A percentile compares a stretch with the other conserved stretches of the same genome.
phyloP scores from a whole-genome alignment of 1,139 yeast species.

The Sugiyamaella novakii region DNA sequence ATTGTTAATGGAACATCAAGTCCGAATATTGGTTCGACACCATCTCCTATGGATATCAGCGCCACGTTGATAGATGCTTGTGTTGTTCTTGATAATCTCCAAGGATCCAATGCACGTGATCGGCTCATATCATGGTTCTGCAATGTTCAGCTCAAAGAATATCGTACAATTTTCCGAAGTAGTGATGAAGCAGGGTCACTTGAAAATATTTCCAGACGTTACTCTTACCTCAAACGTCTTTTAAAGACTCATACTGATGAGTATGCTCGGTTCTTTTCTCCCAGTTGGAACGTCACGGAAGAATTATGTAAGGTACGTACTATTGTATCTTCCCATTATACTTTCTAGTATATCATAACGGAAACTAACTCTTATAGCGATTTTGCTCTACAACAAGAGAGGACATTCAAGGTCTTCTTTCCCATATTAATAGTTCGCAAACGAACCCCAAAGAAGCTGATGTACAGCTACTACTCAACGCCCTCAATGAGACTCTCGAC shows the following conservation, averaged over 20 bases:
- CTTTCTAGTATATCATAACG: too few species aligned
- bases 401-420: constrained; percentile 58
- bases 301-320: constrained; percentile 51
- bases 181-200: constrained; percentile 92
- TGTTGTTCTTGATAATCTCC: constrained; percentile 67
- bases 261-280: constrained; percentile 61
- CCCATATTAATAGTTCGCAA: constrained; percentile 31
- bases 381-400: constrained; percentile 53
- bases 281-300: constrained; percentile 68
- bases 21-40: constrained; percentile 1
- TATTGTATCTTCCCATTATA: too few species aligned
- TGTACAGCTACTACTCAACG: constrained; percentile 60
- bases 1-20: constrained; percentile 6
- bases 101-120: constrained; percentile 55
- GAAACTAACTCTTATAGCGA: background rate
- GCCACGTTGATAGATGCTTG: constrained; percentile 62
- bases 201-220: constrained; percentile 81
- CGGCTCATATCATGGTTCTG: constrained; percentile 76
- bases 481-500: constrained; percentile 67
- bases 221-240: constrained; percentile 74
- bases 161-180: constrained; percentile 69
- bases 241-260: constrained; percentile 60
- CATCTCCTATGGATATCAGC: constrained; percentile 19
- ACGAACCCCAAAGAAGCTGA: constrained; percentile 44
- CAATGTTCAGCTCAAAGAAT: constrained; percentile 68